Evolutionary conservation across 169 alveolate species (phyloP), one percentile per base, ranked within the genome.

Genomic region (Eimeria sp.): DNA sequence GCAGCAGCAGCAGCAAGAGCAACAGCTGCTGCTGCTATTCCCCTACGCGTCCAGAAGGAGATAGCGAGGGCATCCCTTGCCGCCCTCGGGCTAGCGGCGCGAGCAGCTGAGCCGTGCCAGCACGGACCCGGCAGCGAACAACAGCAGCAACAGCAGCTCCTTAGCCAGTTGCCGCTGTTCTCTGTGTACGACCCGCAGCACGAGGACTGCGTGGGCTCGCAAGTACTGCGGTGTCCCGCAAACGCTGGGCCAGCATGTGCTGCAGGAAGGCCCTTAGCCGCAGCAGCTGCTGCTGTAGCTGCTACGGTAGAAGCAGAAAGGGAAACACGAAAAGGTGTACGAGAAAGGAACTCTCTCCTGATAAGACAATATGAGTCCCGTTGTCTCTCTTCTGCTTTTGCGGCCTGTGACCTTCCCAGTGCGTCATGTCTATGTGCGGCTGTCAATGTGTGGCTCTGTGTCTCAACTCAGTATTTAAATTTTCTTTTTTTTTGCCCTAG

Each of bases 141-240:
- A 46, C 72, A 27, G 54, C 80, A 85, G 80, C 91, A 58, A 80
- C 78, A 56, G 46, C 80, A 60, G 58, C 56, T 60, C 40, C 46
- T 85, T 14, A 62, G 49, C 23, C 58, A n/a, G 78, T 52, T 85
- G 91, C 91, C 91, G 37, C 76, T 85, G 43, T 85, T 85, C 62
- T 46, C 43, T 46, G 62, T 85, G 13, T 27, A 85, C 46, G 66
- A 40, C 14, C 91, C 91, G 56, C 91, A 37, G 40, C 91, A 85
- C 78, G 91, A 40, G 91, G 91, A 56, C 40, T 85, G 91, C 49
- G 40, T 85, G 25, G 91, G 91, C 23, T 33, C 91, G 13, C 91
- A 62, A 62, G 80, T 37, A 30, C 25, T 60, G 91, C 80, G 2
- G 56, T 37, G 40, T 27, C 49, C 30, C 25, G 43, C 16, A 58